phyloP scores from a whole-genome alignment of 352 stramenopile genomes.

The Pythium plurisporium region DNA sequence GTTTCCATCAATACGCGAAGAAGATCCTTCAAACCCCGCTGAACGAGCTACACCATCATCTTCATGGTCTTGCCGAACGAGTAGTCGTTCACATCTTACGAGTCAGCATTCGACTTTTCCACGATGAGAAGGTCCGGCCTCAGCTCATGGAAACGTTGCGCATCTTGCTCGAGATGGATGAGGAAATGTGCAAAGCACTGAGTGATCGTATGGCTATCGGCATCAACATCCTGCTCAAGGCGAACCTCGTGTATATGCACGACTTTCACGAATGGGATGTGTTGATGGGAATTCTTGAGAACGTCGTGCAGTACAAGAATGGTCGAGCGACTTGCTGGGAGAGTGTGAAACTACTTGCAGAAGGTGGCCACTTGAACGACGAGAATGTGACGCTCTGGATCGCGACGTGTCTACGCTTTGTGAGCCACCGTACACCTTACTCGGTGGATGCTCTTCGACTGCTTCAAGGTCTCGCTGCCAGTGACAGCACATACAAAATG shows the following conservation, averaged over 20 bases:
- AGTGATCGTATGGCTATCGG: conserved; percentile 74
- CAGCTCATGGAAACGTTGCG: conserved; percentile 80
- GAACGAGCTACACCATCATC: conserved; percentile 70
- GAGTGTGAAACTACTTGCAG: conserved; percentile 61
- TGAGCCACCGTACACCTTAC: conserved; percentile 73
- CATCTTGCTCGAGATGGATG: conserved; percentile 70
- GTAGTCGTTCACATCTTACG: conserved; percentile 84
- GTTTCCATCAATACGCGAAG: conserved; percentile 78
- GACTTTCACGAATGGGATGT: conserved; percentile 78
- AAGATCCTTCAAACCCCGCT: conserved; percentile 68
- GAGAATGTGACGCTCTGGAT: conserved; percentile 84
- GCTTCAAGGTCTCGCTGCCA: conserved; percentile 68
- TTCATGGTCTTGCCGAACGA: conserved; percentile 74
- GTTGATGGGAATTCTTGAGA: conserved; percentile 66
- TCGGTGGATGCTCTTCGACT: conserved; percentile 72
- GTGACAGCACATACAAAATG: conserved; percentile 70
- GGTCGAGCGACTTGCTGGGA: conserved; percentile 71
- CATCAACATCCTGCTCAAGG: conserved; percentile 82
- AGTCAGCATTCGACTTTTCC: conserved; percentile 83
- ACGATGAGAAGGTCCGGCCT: conserved; percentile 74
- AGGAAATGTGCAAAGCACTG: conserved; percentile 77
- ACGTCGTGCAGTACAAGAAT: conserved; percentile 77
- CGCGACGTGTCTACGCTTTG: conserved; percentile 69
- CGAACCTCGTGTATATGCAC: conserved; percentile 87
- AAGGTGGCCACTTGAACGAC: conserved; percentile 67